Percentiles rank a stretch among this genome's conserved stretches.
Conservation (phyloP, 2,329 filamentous ascomycete genomes). For the Bertia moriformis region DNA sequence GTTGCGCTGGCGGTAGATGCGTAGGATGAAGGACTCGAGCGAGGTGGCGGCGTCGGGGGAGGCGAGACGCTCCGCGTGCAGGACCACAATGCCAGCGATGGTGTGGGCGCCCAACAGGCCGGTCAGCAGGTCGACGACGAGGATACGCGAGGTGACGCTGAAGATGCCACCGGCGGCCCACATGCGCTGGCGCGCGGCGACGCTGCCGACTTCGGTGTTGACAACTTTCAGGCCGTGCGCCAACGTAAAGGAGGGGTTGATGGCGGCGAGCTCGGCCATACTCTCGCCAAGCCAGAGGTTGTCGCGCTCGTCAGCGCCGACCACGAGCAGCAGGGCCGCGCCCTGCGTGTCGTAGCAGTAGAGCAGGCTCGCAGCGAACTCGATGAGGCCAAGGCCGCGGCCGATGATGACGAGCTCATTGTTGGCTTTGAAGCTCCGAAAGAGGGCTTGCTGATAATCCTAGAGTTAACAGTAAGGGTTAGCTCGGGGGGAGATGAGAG, state of each 20-base stretch:
- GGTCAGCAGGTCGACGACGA: slow-evolving; percentile 88
- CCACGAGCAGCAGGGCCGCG: slow-evolving; percentile 77
- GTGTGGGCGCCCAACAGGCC: slow-evolving; percentile 65
- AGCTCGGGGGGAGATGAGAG: too few species aligned
- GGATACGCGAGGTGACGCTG: slow-evolving; percentile 86
- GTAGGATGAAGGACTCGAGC: slow-evolving; percentile 83
- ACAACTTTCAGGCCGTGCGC: slow-evolving; percentile 79
- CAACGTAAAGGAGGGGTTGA: slow-evolving; percentile 69
- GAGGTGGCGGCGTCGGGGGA: slow-evolving; percentile 77
- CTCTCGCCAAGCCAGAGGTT: slow-evolving; percentile 96
- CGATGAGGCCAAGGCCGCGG: slow-evolving; percentile 78
- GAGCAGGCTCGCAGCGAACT: slow-evolving; percentile 81
- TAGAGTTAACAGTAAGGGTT: slow-evolving; percentile 11
- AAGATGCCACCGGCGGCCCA: slow-evolving; percentile 82
- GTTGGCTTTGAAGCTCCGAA: slow-evolving; percentile 74
- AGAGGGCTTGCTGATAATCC: slow-evolving; percentile 90
- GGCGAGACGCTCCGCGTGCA: too few species aligned
- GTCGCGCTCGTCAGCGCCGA: slow-evolving; percentile 82
- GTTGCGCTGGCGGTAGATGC: slow-evolving; percentile 89
- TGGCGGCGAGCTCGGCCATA: slow-evolving; percentile 82
- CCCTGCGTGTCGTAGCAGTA: slow-evolving; percentile 94
- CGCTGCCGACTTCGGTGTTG: slow-evolving; percentile 86
- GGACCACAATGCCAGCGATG: slow-evolving; percentile 71
- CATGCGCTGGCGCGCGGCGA: slow-evolving; percentile 77
- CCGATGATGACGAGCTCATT: slow-evolving; percentile 90